A percentile compares a stretch with the other conserved stretches of the same genome.
Conservation (phyloP, 2,329 filamentous ascomycete genomes). For the Venturiaceae sp. region DNA sequence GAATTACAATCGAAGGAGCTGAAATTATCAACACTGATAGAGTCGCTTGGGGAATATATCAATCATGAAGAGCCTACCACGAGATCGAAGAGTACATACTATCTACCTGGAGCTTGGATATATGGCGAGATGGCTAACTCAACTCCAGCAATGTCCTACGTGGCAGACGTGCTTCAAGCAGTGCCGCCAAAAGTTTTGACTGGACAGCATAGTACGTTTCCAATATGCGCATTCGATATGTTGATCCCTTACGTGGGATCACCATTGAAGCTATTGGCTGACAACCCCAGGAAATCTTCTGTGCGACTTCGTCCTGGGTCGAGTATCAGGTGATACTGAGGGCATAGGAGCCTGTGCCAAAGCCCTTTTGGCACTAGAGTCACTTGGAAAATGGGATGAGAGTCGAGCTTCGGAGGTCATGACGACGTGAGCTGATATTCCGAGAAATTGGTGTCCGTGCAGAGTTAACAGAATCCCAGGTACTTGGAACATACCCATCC, state of each 20-base stretch:
- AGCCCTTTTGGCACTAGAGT: slow-evolving; percentile 49
- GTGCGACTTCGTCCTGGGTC: slow-evolving; percentile 54
- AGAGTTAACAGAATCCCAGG: slow-evolving; percentile 14
- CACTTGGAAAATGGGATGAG: slow-evolving; percentile 49
- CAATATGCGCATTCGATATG: neutral
- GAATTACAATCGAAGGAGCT: slow-evolving; percentile 34
- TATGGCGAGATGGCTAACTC: slow-evolving; percentile 6
- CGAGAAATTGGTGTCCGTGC: neutral
- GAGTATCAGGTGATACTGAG: slow-evolving; percentile 47
- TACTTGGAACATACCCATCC: slow-evolving; percentile 44
- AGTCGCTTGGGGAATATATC: slow-evolving; percentile 56
- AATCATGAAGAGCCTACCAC: slow-evolving; percentile 54
- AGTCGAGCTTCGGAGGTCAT: slow-evolving; percentile 44
- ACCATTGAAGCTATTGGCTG: neutral
- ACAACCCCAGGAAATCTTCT: slow-evolving; percentile 40
- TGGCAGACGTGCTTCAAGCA: slow-evolving; percentile 39
- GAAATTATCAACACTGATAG: slow-evolving; percentile 52
- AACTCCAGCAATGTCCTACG: slow-evolving; percentile 34
- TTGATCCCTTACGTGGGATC: neutral
- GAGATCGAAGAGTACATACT: slow-evolving; percentile 44
- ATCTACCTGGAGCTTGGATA: neutral
- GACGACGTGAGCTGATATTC: slow-evolving; percentile 32
- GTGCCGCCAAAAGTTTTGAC: slow-evolving; percentile 46
- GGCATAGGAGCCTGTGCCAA: slow-evolving; percentile 47
- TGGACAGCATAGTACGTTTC: slow-evolving; percentile 43